phyloP scores from a whole-genome alignment of 1,284 basidiomycete genomes.

The Ganoderma meredithae region DNA sequence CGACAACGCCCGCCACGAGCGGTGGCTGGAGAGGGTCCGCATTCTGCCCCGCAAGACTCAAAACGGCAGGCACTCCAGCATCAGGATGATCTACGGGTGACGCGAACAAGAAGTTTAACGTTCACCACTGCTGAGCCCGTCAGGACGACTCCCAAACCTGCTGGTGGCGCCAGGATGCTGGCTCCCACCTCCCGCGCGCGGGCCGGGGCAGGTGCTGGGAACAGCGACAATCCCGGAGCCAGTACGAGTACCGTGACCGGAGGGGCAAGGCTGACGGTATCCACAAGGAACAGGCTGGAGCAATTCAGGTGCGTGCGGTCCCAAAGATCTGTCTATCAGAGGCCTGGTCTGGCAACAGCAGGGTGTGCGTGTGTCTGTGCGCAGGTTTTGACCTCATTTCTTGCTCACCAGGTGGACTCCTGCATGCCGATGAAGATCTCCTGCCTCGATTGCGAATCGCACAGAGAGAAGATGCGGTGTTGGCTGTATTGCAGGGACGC shows the following conservation, averaged over 20 bases:
- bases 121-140: constrained; percentile 31
- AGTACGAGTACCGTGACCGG: constrained; percentile 11
- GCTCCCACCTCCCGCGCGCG: constrained; percentile 32
- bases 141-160: constrained; percentile 30
- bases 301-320: constrained; percentile 40
- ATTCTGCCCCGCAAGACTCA: constrained; percentile 33
- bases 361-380: constrained; percentile 4
- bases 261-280: constrained; percentile 22
- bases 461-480: constrained; percentile 1
- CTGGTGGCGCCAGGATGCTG: constrained; percentile 15
- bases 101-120: constrained; percentile 35
- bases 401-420: constrained; percentile 33
- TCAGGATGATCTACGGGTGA: constrained; percentile 36
- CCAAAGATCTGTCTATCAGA: constrained; percentile 24
- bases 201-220: constrained; percentile 24
- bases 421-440: constrained; percentile 32
- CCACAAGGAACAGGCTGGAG: constrained; percentile 36
- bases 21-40: constrained; percentile 23
- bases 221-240: constrained; percentile 22
- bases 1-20: constrained; percentile 37
- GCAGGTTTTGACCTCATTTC: constrained; percentile 30
- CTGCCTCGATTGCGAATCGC: neutral
- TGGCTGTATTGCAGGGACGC: constrained; percentile 8
- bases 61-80: constrained; percentile 28
- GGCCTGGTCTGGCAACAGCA: neutral